phyloP scores from a whole-genome alignment of 2,329 filamentous ascomycete genomes.

The Trichoderma pleuroti region DNA sequence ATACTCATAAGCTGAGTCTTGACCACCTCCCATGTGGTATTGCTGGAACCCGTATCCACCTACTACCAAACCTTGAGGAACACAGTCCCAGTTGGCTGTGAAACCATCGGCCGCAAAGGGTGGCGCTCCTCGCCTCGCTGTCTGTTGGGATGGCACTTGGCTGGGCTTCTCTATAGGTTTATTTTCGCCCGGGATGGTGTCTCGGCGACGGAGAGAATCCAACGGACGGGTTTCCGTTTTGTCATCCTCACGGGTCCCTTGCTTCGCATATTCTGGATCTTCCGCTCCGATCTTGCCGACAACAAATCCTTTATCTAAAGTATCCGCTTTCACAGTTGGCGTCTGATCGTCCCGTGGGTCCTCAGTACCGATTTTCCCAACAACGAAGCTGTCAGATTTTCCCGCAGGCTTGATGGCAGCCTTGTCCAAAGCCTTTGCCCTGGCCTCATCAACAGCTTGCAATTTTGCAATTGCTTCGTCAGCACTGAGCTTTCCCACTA shows the following conservation, averaged over 20 bases:
- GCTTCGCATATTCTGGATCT: not conserved
- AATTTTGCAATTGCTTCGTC: not conserved
- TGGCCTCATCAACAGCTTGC: not conserved
- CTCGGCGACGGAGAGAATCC: conserved; percentile 10
- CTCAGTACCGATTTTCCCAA: conserved; percentile 6
- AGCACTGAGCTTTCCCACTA: conserved; percentile 1
- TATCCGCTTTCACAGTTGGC: not conserved
- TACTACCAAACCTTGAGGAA: conserved; percentile 56
- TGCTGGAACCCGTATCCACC: conserved; percentile 43
- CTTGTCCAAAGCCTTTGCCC: not conserved
- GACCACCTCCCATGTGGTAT: conserved; percentile 60
- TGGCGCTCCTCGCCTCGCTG: conserved; percentile 13
- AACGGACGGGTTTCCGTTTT: conserved; percentile 2
- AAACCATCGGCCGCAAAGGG: conserved; percentile 37
- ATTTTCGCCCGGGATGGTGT: not conserved
- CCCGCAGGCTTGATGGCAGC: not conserved
- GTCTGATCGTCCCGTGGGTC: not conserved
- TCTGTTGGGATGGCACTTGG: not conserved
- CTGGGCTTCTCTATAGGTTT: not conserved
- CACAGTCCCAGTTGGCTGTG: conserved; percentile 46
- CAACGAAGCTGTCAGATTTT: not conserved
- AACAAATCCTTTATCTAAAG: not conserved
- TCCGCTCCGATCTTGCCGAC: conserved; percentile 2
- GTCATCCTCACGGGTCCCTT: conserved; percentile 5
- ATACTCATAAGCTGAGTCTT: conserved; percentile 71